These are phyloP conservation scores for Cerioporus squamosus DNA, from an alignment of 1,284 basidiomycete genomes.

Conservation along the genomic window DNA sequence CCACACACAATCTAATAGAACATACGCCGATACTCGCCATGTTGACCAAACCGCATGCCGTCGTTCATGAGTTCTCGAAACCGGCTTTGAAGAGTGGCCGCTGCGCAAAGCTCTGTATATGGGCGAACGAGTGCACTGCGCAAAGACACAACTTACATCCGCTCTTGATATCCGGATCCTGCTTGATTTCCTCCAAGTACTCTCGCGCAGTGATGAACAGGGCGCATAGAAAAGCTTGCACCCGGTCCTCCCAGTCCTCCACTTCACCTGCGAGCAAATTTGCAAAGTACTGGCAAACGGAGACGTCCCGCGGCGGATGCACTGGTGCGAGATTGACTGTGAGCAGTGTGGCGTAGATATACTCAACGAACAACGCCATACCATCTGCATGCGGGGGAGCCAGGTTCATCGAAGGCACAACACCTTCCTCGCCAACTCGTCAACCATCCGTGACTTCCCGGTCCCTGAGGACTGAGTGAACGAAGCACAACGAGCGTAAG, in stretches of 20 bases:
- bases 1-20: background rate
- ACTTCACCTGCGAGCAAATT: background rate
- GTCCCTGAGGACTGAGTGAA: too few relatives aligned
- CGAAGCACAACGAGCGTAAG: too few relatives aligned
- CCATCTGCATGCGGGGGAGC: too few relatives aligned
- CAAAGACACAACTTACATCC: background rate
- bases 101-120: background rate
- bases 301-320: background rate
- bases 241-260: background rate
- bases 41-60: background rate
- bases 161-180: too few relatives aligned
- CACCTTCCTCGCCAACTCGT: too few relatives aligned
- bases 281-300: background rate
- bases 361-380: too few relatives aligned
- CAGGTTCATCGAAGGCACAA: too few relatives aligned
- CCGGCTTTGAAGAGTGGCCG: too few relatives aligned
- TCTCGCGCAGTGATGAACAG: background rate
- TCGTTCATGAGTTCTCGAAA: background rate
- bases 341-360: too few relatives aligned
- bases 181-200: background rate
- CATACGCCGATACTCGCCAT: background rate
- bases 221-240: background rate
- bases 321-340: too few relatives aligned
- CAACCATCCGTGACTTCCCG: too few relatives aligned
- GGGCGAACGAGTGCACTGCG: background rate